A percentile compares a stretch with the other conserved stretches of the same genome.
These are phyloP conservation scores for Anisodus tanguticus DNA, from an alignment of 257 asterid species.

Conservation along the genomic window DNA sequence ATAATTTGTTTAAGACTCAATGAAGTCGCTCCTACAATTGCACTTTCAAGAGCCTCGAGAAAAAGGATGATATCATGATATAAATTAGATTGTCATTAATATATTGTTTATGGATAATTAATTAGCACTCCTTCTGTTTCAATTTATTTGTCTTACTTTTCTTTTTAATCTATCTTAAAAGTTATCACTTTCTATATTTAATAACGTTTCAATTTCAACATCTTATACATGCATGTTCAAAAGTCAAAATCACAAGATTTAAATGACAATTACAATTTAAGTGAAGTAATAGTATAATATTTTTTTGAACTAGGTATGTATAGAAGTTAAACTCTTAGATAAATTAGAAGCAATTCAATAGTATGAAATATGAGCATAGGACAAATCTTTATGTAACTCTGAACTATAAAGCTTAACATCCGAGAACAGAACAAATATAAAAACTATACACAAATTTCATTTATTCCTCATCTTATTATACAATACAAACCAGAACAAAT, in stretches of 20 bases:
- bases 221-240: neutral
- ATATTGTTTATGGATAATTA: neutral
- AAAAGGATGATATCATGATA: neutral
- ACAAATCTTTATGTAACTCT: too few relatives aligned
- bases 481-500: constrained; percentile 1
- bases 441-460: neutral
- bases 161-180: too few relatives aligned
- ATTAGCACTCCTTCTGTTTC: neutral
- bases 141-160: too few relatives aligned
- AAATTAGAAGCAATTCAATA: neutral
- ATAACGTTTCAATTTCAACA: neutral
- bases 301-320: neutral
- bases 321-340: neutral
- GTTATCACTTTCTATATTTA: too few relatives aligned
- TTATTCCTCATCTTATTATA: neutral
- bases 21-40: neutral
- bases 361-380: neutral
- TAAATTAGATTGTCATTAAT: neutral
- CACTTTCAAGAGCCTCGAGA: neutral
- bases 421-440: neutral
- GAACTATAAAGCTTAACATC: too few relatives aligned
- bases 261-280: neutral
- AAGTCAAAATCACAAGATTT: neutral
- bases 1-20: neutral
- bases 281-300: neutral